phyloP scores from a whole-genome alignment of 208 protist species.

The Leishmania mexicana region DNA sequence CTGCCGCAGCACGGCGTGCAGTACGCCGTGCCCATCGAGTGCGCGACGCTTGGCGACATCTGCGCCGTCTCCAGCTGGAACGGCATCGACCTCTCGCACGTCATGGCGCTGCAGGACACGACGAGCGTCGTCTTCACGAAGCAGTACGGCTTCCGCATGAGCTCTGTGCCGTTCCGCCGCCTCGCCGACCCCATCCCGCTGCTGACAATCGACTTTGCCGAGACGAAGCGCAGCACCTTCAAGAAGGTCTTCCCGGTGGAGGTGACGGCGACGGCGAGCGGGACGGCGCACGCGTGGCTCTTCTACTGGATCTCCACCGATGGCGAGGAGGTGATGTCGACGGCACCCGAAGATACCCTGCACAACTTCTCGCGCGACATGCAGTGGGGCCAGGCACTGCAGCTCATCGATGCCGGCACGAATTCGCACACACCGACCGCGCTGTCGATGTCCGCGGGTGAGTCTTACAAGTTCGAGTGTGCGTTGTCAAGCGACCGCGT shows the following conservation, averaged over 20 bases:
- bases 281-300: slow-evolving; percentile 85
- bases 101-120: slow-evolving; percentile 92
- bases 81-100: slow-evolving; percentile 77
- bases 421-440: slow-evolving; percentile 49
- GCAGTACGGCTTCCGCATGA: slow-evolving; percentile 94
- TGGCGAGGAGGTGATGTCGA: slow-evolving; percentile 76
- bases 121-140: slow-evolving; percentile 93
- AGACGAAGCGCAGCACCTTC: slow-evolving; percentile 37
- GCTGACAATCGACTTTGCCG: slow-evolving; percentile 85
- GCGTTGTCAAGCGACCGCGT: slow-evolving; percentile 67
- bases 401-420: slow-evolving; percentile 78
- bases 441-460: slow-evolving; percentile 46
- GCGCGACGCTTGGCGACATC: slow-evolving; percentile 67
- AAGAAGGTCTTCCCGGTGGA: slow-evolving; percentile 37
- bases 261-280: slow-evolving; percentile 52
- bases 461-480: slow-evolving; percentile 66
- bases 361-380: slow-evolving; percentile 94
- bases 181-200: slow-evolving; percentile 78
- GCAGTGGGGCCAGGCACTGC: slow-evolving; percentile 94
- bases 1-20: slow-evolving; percentile 85
- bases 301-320: slow-evolving; percentile 78
- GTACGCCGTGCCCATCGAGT: slow-evolving; percentile 92
- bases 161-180: slow-evolving; percentile 69
- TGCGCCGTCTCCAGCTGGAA: slow-evolving; percentile 83
- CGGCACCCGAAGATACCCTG: slow-evolving; percentile 76